phyloP scores from a whole-genome alignment of 1,284 basidiomycete genomes.

The Austroboletus novae-zelandiae region DNA sequence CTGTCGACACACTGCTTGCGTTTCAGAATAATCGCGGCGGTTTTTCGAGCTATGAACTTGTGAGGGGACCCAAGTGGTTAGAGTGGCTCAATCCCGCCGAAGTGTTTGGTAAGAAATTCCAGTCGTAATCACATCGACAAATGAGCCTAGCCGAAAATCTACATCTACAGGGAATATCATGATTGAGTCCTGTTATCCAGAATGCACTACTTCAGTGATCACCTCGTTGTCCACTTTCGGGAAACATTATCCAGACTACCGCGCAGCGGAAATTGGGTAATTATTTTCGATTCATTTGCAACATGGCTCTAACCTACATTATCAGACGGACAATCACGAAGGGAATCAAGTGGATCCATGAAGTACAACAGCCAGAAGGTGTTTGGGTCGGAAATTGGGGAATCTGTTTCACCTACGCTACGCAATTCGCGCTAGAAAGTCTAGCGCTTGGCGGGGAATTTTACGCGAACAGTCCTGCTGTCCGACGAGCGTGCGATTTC shows the following conservation, averaged over 20 bases:
- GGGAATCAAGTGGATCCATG: constrained; percentile 84
- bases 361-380: constrained; percentile 80
- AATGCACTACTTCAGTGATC: constrained; percentile 94
- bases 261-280: constrained; percentile 75
- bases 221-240: constrained; percentile 86
- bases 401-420: constrained; percentile 96
- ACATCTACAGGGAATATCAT: constrained; percentile 93
- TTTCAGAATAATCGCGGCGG: too few relatives aligned
- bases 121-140: background rate
- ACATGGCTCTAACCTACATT: background rate
- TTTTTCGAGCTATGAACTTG: too few relatives aligned
- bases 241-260: constrained; percentile 79
- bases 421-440: constrained; percentile 94
- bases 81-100: constrained; percentile 91
- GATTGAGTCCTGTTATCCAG: constrained; percentile 91
- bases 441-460: constrained; percentile 88
- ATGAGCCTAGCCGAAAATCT: constrained; percentile 1
- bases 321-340: constrained; percentile 54
- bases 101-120: constrained; percentile 71
- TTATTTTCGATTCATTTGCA: constrained; percentile 28
- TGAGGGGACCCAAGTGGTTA: constrained; percentile 79
- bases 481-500: constrained; percentile 83
- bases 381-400: constrained; percentile 98
- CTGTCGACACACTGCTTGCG: too few relatives aligned
- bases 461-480: constrained; percentile 74